Conservation (phyloP, 148 eudicot species). For the Amaranthus palmeri region DNA sequence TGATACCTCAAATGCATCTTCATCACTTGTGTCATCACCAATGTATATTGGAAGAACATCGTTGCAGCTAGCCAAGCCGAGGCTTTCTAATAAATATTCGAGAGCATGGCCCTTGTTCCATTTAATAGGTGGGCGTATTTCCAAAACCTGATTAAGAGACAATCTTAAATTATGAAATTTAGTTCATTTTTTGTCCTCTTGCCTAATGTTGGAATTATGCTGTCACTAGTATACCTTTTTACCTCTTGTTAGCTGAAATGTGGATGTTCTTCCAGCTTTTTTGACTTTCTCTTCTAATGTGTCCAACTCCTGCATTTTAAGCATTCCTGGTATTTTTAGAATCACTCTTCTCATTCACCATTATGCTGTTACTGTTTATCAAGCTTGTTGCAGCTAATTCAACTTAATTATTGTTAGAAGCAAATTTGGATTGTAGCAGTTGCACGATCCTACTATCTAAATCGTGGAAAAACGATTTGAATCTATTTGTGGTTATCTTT, state of each 20-base stretch:
- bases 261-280: constrained; percentile 31
- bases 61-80: constrained; percentile 32
- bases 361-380: background rate
- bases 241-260: constrained; percentile 42
- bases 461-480: background rate
- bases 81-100: constrained; percentile 50
- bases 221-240: constrained; percentile 38
- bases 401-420: background rate
- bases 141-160: constrained; percentile 40
- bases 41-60: constrained; percentile 61
- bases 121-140: constrained; percentile 55
- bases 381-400: background rate
- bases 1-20: constrained; percentile 68
- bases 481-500: background rate
- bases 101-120: constrained; percentile 74
- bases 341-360: background rate
- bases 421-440: background rate
- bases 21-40: constrained; percentile 71
- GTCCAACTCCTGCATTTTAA: constrained; percentile 33
- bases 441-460: background rate
- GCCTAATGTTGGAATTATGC: background rate
- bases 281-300: constrained; percentile 36
- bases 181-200: background rate
- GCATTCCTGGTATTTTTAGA: background rate
- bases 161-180: background rate